These are phyloP conservation scores for Blastobotrys malaysiensis DNA, from an alignment of 1,139 yeast species.

Conservation along the genomic window DNA sequence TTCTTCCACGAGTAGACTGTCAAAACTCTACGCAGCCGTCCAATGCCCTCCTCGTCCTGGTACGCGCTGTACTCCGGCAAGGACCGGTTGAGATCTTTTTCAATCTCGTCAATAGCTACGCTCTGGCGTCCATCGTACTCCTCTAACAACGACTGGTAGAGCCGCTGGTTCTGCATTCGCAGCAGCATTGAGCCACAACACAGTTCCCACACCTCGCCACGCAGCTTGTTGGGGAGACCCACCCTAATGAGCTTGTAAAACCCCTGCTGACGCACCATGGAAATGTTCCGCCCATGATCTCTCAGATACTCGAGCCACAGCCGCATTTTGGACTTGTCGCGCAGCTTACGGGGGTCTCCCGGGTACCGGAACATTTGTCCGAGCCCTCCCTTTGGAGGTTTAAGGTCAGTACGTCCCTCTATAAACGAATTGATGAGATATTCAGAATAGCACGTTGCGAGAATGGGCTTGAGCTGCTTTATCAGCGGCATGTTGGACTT, in stretches of 20 bases:
- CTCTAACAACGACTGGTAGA: constrained; percentile 52
- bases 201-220: constrained; percentile 97
- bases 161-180: constrained; percentile 57
- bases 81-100: constrained; percentile 89
- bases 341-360: constrained; percentile 71
- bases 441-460: constrained; percentile 77
- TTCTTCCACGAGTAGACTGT: constrained; percentile 96
- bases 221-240: constrained; percentile 83
- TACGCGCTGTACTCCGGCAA: constrained; percentile 95
- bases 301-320: constrained; percentile 90
- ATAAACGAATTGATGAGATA: constrained; percentile 48
- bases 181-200: constrained; percentile 80
- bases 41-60: constrained; percentile 80
- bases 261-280: constrained; percentile 66
- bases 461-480: constrained; percentile 57
- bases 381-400: constrained; percentile 73
- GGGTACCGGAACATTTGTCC: constrained; percentile 84
- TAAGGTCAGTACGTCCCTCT: constrained; percentile 3
- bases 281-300: constrained; percentile 77
- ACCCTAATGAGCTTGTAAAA: constrained; percentile 80
- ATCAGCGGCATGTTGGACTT: constrained; percentile 61
- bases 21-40: constrained; percentile 74
- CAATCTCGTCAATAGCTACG: constrained; percentile 91
- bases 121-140: constrained; percentile 62
- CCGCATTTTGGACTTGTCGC: constrained; percentile 82